Evolutionary conservation across 495 filamentous ascomycete species (phyloP).

Genomic region (Pyrenula aspistea): DNA sequence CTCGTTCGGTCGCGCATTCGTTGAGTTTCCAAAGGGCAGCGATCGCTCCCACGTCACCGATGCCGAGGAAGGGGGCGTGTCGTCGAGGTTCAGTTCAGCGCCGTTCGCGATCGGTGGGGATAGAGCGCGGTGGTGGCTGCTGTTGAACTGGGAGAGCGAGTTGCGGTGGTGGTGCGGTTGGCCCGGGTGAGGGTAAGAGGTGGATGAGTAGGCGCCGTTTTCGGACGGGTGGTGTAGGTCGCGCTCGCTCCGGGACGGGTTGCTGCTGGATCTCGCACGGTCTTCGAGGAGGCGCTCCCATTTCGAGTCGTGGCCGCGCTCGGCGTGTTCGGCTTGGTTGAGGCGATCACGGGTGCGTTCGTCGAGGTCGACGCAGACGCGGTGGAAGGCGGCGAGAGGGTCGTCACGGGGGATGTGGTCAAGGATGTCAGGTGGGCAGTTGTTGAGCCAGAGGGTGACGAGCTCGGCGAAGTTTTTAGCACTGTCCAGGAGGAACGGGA

Average conservation of each 20-base stretch:
- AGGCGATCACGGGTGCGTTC: constrained; percentile 64
- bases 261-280: constrained; percentile 39
- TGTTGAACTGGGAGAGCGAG: constrained; percentile 32
- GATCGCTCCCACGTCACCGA: constrained; percentile 39
- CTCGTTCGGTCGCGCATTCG: constrained; percentile 32
- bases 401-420: constrained; percentile 36
- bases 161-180: constrained; percentile 20
- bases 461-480: constrained; percentile 80
- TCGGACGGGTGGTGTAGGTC: constrained; percentile 28
- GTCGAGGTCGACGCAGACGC: constrained; percentile 57
- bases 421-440: constrained; percentile 30
- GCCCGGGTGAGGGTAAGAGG: constrained; percentile 21
- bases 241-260: constrained; percentile 31
- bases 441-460: constrained; percentile 77
- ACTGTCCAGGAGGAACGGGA: constrained; percentile 91
- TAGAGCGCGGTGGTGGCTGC: constrained; percentile 23
- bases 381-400: constrained; percentile 60
- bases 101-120: constrained; percentile 32
- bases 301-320: constrained; percentile 43
- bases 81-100: constrained; percentile 24
- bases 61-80: constrained; percentile 39
- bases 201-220: constrained; percentile 24
- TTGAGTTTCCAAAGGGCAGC: constrained; percentile 27
- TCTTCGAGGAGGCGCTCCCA: constrained; percentile 69
- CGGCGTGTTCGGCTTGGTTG: constrained; percentile 49